Percentiles rank a stretch among this genome's conserved stretches.
Evolutionary conservation across 768 basidiomycete genomes (phyloP).

Genomic region (Hygrophorus pudorinus): DNA sequence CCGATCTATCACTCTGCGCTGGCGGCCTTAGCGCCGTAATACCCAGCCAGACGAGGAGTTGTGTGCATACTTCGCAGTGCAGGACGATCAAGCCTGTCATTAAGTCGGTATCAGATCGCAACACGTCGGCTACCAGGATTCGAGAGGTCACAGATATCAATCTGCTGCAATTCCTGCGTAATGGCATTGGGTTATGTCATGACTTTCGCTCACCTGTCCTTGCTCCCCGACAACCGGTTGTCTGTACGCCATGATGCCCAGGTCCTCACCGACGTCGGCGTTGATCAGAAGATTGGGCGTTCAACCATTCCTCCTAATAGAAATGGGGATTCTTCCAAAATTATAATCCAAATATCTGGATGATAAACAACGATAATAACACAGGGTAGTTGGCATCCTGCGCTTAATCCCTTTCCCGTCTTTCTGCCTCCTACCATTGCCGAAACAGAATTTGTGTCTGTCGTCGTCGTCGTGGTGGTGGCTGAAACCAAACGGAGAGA

Average conservation of each 20-base stretch:
- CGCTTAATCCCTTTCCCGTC: too few relatives aligned
- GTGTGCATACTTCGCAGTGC: constrained; percentile 70
- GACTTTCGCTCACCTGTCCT: constrained; percentile 53
- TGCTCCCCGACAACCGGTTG: constrained; percentile 67
- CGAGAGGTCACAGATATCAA: constrained; percentile 87
- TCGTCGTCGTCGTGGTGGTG: too few relatives aligned
- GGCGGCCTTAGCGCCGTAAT: neutral
- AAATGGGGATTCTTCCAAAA: too few relatives aligned
- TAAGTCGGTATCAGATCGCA: constrained; percentile 69
- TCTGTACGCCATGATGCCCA: constrained; percentile 86
- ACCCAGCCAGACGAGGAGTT: neutral
- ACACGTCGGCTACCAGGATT: constrained; percentile 91
- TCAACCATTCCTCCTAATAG: too few relatives aligned
- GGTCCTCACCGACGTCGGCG: constrained; percentile 85
- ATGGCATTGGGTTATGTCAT: neutral
- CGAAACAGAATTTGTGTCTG: too few relatives aligned
- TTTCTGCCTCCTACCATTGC: too few relatives aligned
- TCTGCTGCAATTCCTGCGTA: constrained; percentile 72
- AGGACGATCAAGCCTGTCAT: constrained; percentile 86
- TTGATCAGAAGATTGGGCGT: too few relatives aligned
- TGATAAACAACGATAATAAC: too few relatives aligned
- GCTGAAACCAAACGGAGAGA: too few relatives aligned
- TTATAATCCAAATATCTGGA: too few relatives aligned
- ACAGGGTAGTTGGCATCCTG: too few relatives aligned
- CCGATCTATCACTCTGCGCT: constrained; percentile 65